phyloP scores from a whole-genome alignment of 805 yeast genomes.

The Phaffomyces antillensis region DNA sequence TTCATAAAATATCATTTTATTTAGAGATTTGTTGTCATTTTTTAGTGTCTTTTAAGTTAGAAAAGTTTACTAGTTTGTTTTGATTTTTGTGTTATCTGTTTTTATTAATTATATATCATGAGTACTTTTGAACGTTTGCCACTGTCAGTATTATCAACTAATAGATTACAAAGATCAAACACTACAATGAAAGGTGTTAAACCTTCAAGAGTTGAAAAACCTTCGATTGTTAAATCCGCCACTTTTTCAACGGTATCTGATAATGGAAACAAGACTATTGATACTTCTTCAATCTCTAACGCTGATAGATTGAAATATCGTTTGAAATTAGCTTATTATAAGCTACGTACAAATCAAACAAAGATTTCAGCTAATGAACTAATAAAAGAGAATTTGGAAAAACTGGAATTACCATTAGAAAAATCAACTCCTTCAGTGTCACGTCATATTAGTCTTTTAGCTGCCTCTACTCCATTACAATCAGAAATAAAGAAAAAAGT shows the following conservation, averaged over 20 bases:
- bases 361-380: constrained; percentile 27
- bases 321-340: constrained; percentile 45
- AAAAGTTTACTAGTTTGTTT: not conserved
- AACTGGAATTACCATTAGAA: not conserved
- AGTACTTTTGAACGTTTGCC: constrained; percentile 18
- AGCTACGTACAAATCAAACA: constrained; percentile 42
- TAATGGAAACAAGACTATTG: too few species aligned
- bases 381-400: constrained; percentile 12
- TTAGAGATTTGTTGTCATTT: too few species aligned
- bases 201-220: not conserved
- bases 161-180: constrained; percentile 8
- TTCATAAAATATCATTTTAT: too few species aligned
- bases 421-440: constrained; percentile 18
- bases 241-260: not conserved
- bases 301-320: constrained; percentile 40
- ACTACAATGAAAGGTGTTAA: constrained; percentile 4
- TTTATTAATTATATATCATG: constrained; percentile 5
- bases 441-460: constrained; percentile 28
- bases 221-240: not conserved
- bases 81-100: too few species aligned
- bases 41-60: too few species aligned
- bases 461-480: constrained; percentile 26
- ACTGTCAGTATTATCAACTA: constrained; percentile 14
- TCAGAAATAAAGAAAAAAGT: constrained; percentile 14
- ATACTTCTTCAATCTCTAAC: constrained; percentile 9